Percentiles rank a stretch among this genome's conserved stretches.
Conservation (phyloP, 2,329 filamentous ascomycete species). For the Cadophora gregata region DNA sequence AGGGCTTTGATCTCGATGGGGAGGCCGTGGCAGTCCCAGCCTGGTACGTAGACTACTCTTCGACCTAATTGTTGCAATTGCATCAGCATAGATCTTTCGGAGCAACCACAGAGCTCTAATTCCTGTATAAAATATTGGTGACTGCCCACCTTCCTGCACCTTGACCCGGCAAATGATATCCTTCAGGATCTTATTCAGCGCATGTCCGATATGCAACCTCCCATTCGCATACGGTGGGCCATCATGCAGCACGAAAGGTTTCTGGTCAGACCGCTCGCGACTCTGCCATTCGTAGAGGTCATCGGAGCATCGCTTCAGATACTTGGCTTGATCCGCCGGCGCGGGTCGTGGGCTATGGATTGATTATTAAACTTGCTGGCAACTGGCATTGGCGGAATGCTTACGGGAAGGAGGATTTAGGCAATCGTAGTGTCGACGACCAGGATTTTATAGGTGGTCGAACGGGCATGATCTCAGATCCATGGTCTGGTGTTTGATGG, state of each 20-base stretch:
- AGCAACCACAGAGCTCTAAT: neutral
- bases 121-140: neutral
- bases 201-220: slow-evolving; percentile 87
- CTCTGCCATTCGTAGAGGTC: slow-evolving; percentile 89
- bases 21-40: slow-evolving; percentile 97
- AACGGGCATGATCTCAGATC: slow-evolving; percentile 41
- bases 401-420: slow-evolving; percentile 76
- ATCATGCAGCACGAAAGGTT: slow-evolving; percentile 86
- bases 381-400: slow-evolving; percentile 34
- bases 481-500: slow-evolving; percentile 22
- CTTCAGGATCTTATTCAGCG: slow-evolving; percentile 96
- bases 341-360: slow-evolving; percentile 46
- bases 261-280: slow-evolving; percentile 36
- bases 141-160: slow-evolving; percentile 66
- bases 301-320: slow-evolving; percentile 81
- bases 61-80: slow-evolving; percentile 51
- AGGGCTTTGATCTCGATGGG: slow-evolving; percentile 97
- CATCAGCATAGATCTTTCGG: neutral
- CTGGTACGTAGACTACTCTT: slow-evolving; percentile 81
- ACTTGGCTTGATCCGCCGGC: slow-evolving; percentile 53
- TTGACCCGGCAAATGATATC: slow-evolving; percentile 88
- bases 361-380: slow-evolving; percentile 18
- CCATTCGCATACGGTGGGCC: slow-evolving; percentile 98
- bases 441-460: slow-evolving; percentile 59
- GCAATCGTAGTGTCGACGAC: slow-evolving; percentile 77